Conservation (phyloP, 192 early-diverging fungal species). For the Entomortierella parvispora region DNA sequence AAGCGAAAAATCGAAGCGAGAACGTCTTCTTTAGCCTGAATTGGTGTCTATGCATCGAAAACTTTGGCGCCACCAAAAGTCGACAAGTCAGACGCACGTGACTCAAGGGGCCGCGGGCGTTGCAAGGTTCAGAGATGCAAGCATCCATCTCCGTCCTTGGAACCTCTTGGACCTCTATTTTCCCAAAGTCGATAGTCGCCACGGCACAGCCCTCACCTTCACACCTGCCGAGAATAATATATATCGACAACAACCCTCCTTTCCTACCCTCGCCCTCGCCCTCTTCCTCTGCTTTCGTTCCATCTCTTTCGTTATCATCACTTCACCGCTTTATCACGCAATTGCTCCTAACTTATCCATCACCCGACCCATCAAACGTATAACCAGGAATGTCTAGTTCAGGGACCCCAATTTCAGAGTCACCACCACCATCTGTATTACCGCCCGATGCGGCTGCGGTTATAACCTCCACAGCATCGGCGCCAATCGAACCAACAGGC, state of each 20-base stretch:
- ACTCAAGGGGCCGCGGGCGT: no score
- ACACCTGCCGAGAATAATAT: not conserved
- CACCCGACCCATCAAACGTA: not conserved
- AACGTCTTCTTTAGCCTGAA: no score
- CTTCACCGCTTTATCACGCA: no score
- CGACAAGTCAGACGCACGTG: not conserved
- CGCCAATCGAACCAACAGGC: constrained; percentile 17
- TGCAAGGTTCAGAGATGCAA: no score
- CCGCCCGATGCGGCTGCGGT: constrained; percentile 5
- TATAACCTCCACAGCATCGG: not conserved
- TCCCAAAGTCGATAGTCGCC: not conserved
- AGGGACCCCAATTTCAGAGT: constrained; percentile 42
- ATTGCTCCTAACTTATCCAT: no score
- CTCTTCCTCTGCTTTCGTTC: not conserved
- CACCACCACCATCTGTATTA: constrained; percentile 21
- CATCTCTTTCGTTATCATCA: no score
- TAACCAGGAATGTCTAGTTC: constrained; percentile 22
- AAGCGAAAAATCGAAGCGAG: no score
- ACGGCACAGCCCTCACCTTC: no score
- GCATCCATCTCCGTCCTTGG: no score
- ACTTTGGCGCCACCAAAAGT: constrained; percentile 8
- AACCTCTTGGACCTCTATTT: not conserved
- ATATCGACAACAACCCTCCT: not conserved
- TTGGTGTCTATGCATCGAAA: no score
- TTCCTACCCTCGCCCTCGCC: not conserved